Base-by-base conservation (phyloP, 495 filamentous ascomycete genomes). In the Penicillium argentinense region DNA sequence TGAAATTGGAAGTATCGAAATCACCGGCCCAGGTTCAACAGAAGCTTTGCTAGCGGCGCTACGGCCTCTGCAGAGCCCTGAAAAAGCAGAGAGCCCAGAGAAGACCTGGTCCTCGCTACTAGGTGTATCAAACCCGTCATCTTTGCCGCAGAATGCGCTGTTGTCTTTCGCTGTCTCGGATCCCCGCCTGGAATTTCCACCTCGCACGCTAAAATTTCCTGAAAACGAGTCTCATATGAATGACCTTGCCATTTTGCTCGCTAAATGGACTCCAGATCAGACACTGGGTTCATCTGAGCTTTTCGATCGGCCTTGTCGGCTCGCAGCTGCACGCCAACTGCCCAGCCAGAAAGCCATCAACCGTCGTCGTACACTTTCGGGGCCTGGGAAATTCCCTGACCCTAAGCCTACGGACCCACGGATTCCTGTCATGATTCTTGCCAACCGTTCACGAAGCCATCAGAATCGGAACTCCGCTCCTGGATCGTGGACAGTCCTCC, bases 1-100 rank as follows among this genome's bases (percentile, higher is more conserved):
- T 57, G 91, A 97, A 54, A 86, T 98, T 63, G 93, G 93, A 33
- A 96, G 90, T 60, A 92, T 97, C 39, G 87, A 96, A 51, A 71
- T 97, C 42, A 85, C 80, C 0, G 93, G 93, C 0, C 90, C 93
- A 1, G 87, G 78, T 2, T 87, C 89, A 5, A 91, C 87, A 3
- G 90, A 97, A 63, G 77, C 89, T 3, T 69, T 98, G 2, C 70
- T 91, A 17, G 79, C 84, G 5, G 72, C 86, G 13, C 75, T 98
- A 39, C 75, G 79, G 38, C 85, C 91, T 16, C 32, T 39, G 17
- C 22, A 80, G 50, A 46, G 34, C 45, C 51, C 23, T 11, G 62
- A 62, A 2, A 55, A 57, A 8, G 39, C 54, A 9, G 66, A 77
- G 18, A 68, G 59, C 11, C 78, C 86, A 38, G 74, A 70, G 22